These are phyloP conservation scores for Populus nigra DNA, from an alignment of 345 rosid genomes.

Conservation along the genomic window DNA sequence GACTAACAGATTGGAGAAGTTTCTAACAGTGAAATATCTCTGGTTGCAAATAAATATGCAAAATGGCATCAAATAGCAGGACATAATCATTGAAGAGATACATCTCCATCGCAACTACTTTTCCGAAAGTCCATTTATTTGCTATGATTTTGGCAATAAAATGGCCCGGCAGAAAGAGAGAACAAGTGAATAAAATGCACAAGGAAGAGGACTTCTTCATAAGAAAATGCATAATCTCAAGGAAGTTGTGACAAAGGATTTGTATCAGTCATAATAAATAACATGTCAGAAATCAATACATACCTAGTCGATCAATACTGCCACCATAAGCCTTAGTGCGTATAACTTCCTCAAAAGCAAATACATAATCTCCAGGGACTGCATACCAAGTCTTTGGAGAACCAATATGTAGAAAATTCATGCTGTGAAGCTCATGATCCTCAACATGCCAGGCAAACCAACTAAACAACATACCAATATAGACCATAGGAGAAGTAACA, in stretches of 20 bases:
- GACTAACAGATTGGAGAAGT: background rate
- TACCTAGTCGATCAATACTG: slow-evolving; percentile 77
- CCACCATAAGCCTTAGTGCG: slow-evolving; percentile 79
- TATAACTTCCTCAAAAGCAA: slow-evolving; percentile 85
- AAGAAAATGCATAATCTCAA: background rate
- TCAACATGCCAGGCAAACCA: slow-evolving; percentile 99
- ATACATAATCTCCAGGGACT: slow-evolving; percentile 88
- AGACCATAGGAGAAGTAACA: slow-evolving; percentile 96
- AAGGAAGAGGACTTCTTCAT: background rate
- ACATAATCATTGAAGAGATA: background rate
- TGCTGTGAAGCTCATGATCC: slow-evolving; percentile 98
- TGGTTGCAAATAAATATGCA: background rate
- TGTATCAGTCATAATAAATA: background rate
- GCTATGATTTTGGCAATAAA: slow-evolving; percentile 1
- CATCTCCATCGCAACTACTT: background rate
- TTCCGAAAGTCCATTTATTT: background rate
- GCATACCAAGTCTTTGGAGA: slow-evolving; percentile 97
- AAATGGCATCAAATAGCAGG: background rate
- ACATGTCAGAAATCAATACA: slow-evolving; percentile 7
- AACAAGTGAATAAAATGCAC: background rate
- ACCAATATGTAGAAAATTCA: slow-evolving; percentile 97
- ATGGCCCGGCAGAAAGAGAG: background rate
- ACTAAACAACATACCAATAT: slow-evolving; percentile 96
- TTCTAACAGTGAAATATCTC: background rate
- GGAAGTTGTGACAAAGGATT: background rate